A percentile compares a stretch with the other conserved stretches of the same genome.
phyloP scores from a whole-genome alignment of 192 early-diverging fungal genomes.

The Ambispora gerdemannii region DNA sequence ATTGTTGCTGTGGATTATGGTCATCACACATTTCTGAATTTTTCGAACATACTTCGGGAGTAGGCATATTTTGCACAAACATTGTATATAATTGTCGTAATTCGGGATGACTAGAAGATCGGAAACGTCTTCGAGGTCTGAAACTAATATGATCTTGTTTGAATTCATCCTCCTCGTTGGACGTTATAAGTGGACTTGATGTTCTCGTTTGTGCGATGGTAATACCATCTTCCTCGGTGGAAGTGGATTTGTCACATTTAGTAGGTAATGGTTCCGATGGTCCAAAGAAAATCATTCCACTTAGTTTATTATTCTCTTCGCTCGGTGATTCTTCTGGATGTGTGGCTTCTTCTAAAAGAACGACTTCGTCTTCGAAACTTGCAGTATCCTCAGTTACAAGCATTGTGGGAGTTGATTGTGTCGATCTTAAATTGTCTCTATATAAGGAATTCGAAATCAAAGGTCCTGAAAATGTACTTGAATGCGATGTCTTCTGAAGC shows the following conservation, averaged over 20 bases:
- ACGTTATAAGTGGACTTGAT: not conserved
- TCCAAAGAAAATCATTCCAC: not conserved
- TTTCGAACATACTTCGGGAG: no score
- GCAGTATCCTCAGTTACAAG: not conserved
- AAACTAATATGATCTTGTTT: not conserved
- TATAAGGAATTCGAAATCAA: not conserved
- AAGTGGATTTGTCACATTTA: constrained; percentile 20
- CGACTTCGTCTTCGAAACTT: not conserved
- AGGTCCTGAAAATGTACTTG: not conserved
- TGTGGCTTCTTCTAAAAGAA: not conserved
- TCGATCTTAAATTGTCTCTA: not conserved
- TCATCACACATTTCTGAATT: no score
- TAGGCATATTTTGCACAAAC: not conserved
- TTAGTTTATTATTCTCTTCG: not conserved
- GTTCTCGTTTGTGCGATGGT: not conserved
- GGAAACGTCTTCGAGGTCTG: not conserved
- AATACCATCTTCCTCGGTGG: constrained; percentile 18
- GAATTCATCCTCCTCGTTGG: not conserved
- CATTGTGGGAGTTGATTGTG: not conserved
- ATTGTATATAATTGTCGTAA: constrained; percentile 7
- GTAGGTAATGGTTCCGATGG: not conserved
- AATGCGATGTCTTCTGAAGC: not conserved
- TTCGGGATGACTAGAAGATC: constrained; percentile 22
- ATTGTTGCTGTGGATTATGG: no score
- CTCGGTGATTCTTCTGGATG: not conserved